A percentile compares a stretch with the other conserved stretches of the same genome.
Evolutionary conservation across 768 basidiomycete genomes (phyloP).

Genomic region (Nevesoporus exiguus): DNA sequence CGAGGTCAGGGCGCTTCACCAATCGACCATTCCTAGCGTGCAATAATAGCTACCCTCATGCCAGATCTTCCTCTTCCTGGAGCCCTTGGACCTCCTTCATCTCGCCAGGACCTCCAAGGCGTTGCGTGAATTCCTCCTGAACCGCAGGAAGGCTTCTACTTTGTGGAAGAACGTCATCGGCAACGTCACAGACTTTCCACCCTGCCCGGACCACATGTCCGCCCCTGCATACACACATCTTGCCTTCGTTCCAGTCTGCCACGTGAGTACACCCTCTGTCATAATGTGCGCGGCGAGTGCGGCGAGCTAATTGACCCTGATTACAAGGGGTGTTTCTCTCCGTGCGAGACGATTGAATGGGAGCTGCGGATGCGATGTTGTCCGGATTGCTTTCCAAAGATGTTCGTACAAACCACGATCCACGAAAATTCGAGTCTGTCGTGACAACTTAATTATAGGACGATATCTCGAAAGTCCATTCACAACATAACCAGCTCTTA

Average conservation of each 20-base stretch:
- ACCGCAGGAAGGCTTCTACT: slow-evolving; percentile 8
- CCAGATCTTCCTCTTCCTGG: slow-evolving; percentile 26
- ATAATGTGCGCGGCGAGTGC: no score
- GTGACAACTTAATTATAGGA: slow-evolving; percentile 5
- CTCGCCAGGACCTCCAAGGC: slow-evolving; percentile 31
- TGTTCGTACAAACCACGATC: slow-evolving; percentile 2
- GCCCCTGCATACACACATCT: slow-evolving; percentile 30
- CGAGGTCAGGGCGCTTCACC: slow-evolving; percentile 6
- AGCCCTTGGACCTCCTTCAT: slow-evolving; percentile 32
- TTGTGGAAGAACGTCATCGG: slow-evolving; percentile 29
- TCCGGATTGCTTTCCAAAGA: neutral
- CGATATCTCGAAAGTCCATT: neutral
- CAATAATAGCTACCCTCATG: neutral
- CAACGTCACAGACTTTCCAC: slow-evolving; percentile 25
- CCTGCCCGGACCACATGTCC: slow-evolving; percentile 26
- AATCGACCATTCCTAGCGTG: neutral
- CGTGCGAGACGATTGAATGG: slow-evolving; percentile 15
- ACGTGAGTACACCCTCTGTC: slow-evolving; percentile 17
- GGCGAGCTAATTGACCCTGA: neutral
- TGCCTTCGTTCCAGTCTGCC: slow-evolving; percentile 29
- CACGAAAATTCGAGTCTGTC: no score
- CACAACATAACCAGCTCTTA: neutral
- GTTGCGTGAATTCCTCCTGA: slow-evolving; percentile 28
- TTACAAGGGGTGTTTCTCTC: slow-evolving; percentile 11
- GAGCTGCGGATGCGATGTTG: slow-evolving; percentile 13